Percentiles rank a stretch among this genome's conserved stretches.
These are phyloP conservation scores for Dendrobium nobile DNA, from an alignment of 106 monocot species.

Conservation along the genomic window DNA sequence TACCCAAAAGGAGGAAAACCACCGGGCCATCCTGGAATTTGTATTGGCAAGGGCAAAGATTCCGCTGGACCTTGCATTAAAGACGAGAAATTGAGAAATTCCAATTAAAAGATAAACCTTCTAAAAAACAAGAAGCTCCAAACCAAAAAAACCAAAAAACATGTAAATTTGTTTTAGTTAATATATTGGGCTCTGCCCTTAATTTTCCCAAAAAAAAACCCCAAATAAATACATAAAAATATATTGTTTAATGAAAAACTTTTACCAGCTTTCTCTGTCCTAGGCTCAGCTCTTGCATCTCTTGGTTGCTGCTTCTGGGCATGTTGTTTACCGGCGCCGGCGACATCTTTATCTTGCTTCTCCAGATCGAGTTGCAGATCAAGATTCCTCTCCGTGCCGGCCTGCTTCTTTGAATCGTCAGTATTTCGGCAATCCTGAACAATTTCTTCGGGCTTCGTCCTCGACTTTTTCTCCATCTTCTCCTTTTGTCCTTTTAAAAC, in stretches of 20 bases:
- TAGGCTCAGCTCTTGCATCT: conserved; percentile 28
- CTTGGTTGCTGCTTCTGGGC: conserved; percentile 31
- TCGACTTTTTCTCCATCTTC: conserved; percentile 24
- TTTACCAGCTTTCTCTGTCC: conserved; percentile 43
- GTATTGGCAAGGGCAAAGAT: conserved; percentile 37
- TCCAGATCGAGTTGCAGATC: conserved; percentile 60
- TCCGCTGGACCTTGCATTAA: conserved; percentile 25
- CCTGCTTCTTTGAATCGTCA: conserved; percentile 20
- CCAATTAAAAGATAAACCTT: no score
- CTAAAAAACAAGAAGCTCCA: no score
- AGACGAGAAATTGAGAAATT: no score
- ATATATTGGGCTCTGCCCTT: no score
- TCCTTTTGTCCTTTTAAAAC: conserved; percentile 24
- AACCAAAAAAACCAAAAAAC: no score
- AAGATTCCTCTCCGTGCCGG: conserved; percentile 29
- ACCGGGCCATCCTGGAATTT: conserved; percentile 61
- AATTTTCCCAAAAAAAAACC: no score
- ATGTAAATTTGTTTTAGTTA: no score
- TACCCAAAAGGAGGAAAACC: conserved; percentile 79
- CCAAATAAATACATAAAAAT: no score
- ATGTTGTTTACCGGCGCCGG: conserved; percentile 17
- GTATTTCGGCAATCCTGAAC: conserved; percentile 15
- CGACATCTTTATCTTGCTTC: conserved; percentile 35
- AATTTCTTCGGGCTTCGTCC: conserved; percentile 9
- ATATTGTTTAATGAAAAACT: not conserved